Evolutionary conservation across 2,329 filamentous ascomycete genomes (phyloP), one percentile per base, ranked within the genome.

Genomic region (Exophiala bonariae): DNA sequence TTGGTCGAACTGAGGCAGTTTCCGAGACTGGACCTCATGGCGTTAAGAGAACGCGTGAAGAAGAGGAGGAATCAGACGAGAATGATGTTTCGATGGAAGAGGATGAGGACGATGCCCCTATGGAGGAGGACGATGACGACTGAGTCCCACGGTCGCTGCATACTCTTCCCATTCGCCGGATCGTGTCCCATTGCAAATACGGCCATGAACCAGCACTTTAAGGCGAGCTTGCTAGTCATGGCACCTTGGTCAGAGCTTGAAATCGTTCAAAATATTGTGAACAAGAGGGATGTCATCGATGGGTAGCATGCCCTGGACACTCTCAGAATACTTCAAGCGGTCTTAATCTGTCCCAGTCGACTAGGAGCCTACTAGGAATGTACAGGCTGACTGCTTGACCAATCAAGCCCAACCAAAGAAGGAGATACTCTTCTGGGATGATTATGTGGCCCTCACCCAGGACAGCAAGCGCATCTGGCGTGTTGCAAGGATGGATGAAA

Each of bases 401-500:
- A 35, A 95, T 81, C 48, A 95, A 72, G n/a, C 91, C 91, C 53
- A 96, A 76, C 91, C 92, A 97, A 45, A 89, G 72, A 70, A 89
- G 80, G 62, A 97, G 76, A 72, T 97, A 97, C 59, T 84, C 76
- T 60, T 83, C 65, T 4, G 74, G 66, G 14, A 59, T 68, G 35
- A 73, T 55, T n/a, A 61, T 53, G 47, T 58, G 58, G 40, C 61
- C 59, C 11, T 66, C 61, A 58, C 79, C 71, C 60, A 89, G 83
- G 41, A 72, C 74, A 58, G 75, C 74, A 79, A 97, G 87, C 42
- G 87, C 87, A 56, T 92, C 86, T 46, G 86, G 87, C 7, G 93
- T 87, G 65, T 88, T 82, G 70, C 93, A 97, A 18, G 93, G 92
- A 71, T 99, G 93, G 59, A 97, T 79, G 68, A 96, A 96, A 68